Percentiles rank a stretch among this genome's conserved stretches.
Conservation (phyloP, 768 basidiomycete genomes). For the Termitomyces sp. region DNA sequence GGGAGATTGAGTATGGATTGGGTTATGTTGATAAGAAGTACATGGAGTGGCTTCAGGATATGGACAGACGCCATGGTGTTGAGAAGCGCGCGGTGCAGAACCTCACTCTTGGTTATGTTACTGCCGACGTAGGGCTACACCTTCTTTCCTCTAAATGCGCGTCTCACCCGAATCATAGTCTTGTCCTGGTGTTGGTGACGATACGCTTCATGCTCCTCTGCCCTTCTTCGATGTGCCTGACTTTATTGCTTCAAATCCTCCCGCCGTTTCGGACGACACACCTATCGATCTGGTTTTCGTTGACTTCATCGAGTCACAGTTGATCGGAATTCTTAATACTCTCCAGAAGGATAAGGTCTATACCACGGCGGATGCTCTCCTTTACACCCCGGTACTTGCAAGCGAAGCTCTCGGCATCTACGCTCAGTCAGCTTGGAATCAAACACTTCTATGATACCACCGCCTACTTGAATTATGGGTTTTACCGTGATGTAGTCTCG, state of each 20-base stretch:
- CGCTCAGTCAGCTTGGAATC: constrained; percentile 51
- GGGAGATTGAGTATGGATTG: constrained; percentile 23
- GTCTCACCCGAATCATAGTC: constrained; percentile 29
- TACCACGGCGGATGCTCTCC: constrained; percentile 46
- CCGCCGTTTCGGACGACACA: constrained; percentile 44
- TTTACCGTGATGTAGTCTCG: not conserved
- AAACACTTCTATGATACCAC: not conserved
- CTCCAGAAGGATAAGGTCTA: constrained; percentile 52
- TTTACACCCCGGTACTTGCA: constrained; percentile 39
- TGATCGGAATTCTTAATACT: constrained; percentile 54
- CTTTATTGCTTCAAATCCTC: constrained; percentile 57
- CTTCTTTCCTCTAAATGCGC: not conserved
- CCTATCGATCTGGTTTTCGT: constrained; percentile 75
- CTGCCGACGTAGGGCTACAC: constrained; percentile 21
- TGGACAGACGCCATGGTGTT: constrained; percentile 38
- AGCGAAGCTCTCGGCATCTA: constrained; percentile 55
- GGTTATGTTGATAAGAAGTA: constrained; percentile 7
- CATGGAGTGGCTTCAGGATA: constrained; percentile 52
- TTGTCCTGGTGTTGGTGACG: constrained; percentile 77
- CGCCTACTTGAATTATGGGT: not conserved
- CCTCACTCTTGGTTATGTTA: constrained; percentile 75
- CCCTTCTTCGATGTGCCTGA: constrained; percentile 52
- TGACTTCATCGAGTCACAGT: constrained; percentile 57
- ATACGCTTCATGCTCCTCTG: constrained; percentile 59
- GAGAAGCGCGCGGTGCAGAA: constrained; percentile 43